Evolutionary conservation across 2,329 filamentous ascomycete species (phyloP), one percentile per base, ranked within the genome.

Genomic region (Cytospora piceicola): DNA sequence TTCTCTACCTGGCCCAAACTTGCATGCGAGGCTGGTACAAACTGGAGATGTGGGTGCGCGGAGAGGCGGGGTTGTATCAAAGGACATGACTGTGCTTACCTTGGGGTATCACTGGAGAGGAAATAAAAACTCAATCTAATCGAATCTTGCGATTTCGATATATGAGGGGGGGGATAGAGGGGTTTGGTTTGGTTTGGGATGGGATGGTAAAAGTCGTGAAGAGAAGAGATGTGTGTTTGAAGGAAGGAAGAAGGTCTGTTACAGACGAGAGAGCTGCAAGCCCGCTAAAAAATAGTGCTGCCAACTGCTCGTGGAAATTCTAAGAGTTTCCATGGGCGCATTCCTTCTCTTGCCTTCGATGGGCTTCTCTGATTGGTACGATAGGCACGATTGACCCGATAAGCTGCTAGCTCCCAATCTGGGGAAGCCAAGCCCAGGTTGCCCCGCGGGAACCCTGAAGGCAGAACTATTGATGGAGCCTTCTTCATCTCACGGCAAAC

Each of bases 61-160:
- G 51, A 36, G 61, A 59, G 27, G 57, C 11, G 52, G 58, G 58
- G 22, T 36, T 39, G 27, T n/a, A 57, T 39, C 51, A 39, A 39
- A 34, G 39, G 60, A 55, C 9, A 15, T 36, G 61, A 52, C 39
- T 57, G n/a, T 63, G 66, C 66, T 66, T 65, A 68, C 66, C 66
- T 68, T 68, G 60, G 66, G 66, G 66, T 68, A 68, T 68, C 66
- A 66, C 66, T 67, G 63, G 61, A 67, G 63, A 65, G 63, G 39
- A 66, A 68, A 63, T 30, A 58, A 58, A 51, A 65, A 65, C 51
- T 51, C 53, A 66, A 63, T 12, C n/a, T 36, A 17, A 63, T 51
- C 61, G 42, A 54, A 60, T 58, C 63, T 61, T 55, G n/a, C 63
- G 42, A 57, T 34, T 53, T 58, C 57, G 63, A 56, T 65, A 49